Percentiles rank a stretch among this genome's conserved stretches.
Evolutionary conservation across 345 rosid species (phyloP).

Genomic region (Rubroshorea leprosula): DNA sequence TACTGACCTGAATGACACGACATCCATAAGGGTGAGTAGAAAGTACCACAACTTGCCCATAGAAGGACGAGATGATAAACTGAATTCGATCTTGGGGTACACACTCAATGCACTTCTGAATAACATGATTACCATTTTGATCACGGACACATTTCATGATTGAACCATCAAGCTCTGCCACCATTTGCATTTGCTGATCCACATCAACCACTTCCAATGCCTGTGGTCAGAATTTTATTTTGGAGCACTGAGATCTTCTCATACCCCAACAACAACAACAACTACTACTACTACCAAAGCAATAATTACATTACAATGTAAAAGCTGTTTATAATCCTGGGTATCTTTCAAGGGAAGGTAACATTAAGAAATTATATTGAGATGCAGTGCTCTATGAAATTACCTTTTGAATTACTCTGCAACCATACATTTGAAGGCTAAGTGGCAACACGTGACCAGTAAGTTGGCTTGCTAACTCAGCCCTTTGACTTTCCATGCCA

Average conservation of each 20-base stretch:
- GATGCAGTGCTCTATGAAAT: constrained; percentile 1
- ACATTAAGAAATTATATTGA: too few species aligned
- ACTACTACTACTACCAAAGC: neutral
- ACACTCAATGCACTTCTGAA: constrained; percentile 92
- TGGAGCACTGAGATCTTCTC: constrained; percentile 15
- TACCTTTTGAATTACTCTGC: constrained; percentile 99
- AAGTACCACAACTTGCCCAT: constrained; percentile 78
- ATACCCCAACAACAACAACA: constrained; percentile 1
- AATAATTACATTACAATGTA: too few species aligned
- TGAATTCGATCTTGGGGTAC: constrained; percentile 74
- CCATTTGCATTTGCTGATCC: constrained; percentile 69
- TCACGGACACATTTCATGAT: constrained; percentile 89
- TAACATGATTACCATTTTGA: constrained; percentile 99
- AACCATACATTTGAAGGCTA: constrained; percentile 96
- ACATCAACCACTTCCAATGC: constrained; percentile 85
- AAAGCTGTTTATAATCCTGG: too few species aligned
- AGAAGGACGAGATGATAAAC: constrained; percentile 80
- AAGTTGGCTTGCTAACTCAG: constrained; percentile 70
- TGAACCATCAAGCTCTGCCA: constrained; percentile 82
- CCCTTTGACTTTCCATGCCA: constrained; percentile 73
- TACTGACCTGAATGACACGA: constrained; percentile 83
- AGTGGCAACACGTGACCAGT: constrained; percentile 82
- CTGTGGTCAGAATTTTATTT: constrained; percentile 28
- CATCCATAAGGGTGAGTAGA: constrained; percentile 98
- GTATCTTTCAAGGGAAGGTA: too few species aligned